Evolutionary conservation across 371 early-diverging fungal species (phyloP), one percentile per base, ranked within the genome.

Genomic region (Cokeromyces recurvatus): DNA sequence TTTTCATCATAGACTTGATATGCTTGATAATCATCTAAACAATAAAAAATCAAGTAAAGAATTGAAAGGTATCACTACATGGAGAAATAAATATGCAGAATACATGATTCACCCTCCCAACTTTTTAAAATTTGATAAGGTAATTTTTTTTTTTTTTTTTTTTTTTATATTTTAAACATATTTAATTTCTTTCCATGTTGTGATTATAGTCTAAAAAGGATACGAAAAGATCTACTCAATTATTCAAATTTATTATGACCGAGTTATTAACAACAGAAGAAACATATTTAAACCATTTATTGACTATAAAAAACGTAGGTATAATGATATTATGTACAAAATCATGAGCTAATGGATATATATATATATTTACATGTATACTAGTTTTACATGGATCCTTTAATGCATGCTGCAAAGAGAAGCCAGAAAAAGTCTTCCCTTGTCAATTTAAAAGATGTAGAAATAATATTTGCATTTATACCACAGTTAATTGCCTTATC

Each of bases 301-400:
- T 45, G 19, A 64, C 51, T n/a, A 45, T 68, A 2, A 61, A 61
- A 41, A 54, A 55, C 20, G 71, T 68, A 52, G 40, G 37, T 32
- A n/a, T 36, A 8, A 22, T 7, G n/a, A n/a, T n/a, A n/a, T n/a
- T n/a, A n/a, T n/a, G n/a, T n/a, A 36, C 17, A 4, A 34, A 24
- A 22, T 25, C 12, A 16, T 40, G 3, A 14, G 19, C n/a, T n/a
- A n/a, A n/a, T 25, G 23, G 19, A 11, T 32, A 32, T 43, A 32
- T 3, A 34, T 32, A 43, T 21, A 41, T 27, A n/a, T n/a, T n/a
- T n/a, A n/a, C n/a, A n/a, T n/a, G n/a, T 34, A 11, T 7, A 24
- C 5, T 56, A 68, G 68, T 48, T 52, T 14, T 68, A 65, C 27
- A 65, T 65, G 66, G 55, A 68, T 37, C 68, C 68, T 25, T 59